Evolutionary conservation across 148 eudicot genomes (phyloP).

Genomic region (Amaranthus hypochondriacus): DNA sequence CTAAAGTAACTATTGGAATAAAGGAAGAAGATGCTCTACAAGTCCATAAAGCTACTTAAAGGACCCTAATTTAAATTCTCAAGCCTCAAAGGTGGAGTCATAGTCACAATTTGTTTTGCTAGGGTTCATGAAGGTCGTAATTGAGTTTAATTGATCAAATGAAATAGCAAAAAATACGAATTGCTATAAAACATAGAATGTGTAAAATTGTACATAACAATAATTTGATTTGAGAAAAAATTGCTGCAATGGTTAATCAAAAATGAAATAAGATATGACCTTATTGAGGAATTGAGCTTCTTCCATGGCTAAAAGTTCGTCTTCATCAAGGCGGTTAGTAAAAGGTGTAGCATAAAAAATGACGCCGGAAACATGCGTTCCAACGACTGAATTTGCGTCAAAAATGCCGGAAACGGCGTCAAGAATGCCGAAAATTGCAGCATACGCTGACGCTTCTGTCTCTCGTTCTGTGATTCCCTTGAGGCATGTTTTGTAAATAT

Average conservation of each 20-base stretch:
- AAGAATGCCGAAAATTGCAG: conserved; percentile 25
- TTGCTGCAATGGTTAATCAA: not conserved
- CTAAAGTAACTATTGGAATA: no score
- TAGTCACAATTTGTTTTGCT: not conserved
- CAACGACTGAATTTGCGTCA: conserved; percentile 65
- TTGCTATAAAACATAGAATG: not conserved
- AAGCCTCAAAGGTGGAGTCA: no score
- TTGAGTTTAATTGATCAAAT: not conserved
- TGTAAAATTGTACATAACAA: not conserved
- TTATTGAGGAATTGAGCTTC: conserved; percentile 67
- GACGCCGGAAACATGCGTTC: conserved; percentile 60
- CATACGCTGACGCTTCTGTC: conserved; percentile 21
- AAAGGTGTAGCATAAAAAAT: conserved; percentile 47
- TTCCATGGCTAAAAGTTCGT: conserved; percentile 71
- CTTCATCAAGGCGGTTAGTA: conserved; percentile 58
- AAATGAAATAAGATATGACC: conserved; percentile 26
- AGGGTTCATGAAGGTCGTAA: not conserved
- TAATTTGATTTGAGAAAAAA: not conserved
- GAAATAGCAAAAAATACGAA: not conserved
- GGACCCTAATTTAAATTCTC: no score
- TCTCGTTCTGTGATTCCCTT: not conserved
- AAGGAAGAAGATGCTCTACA: no score
- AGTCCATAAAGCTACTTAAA: no score
- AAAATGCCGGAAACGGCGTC: conserved; percentile 34
- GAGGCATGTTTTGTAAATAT: no score